These are phyloP conservation scores for Phytophthora sp. DNA, from an alignment of 352 stramenopile genomes.

Conservation along the genomic window DNA sequence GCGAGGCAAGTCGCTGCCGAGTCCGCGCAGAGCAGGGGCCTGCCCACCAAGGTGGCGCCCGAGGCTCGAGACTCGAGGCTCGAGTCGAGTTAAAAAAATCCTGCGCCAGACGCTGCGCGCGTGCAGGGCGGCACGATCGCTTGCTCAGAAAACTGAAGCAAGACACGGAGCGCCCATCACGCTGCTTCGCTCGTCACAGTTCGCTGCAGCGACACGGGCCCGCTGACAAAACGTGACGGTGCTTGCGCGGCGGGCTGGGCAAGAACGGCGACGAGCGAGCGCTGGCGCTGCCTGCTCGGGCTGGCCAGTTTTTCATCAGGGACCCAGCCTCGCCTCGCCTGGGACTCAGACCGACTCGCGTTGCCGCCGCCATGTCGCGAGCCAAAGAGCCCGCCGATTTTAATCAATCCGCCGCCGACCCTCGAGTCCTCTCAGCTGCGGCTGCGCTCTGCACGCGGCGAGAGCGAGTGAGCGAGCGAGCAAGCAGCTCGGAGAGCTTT, in stretches of 20 bases:
- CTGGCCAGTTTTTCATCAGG: no score
- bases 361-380: neutral
- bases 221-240: neutral
- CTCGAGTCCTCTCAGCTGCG: no score
- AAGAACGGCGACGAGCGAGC: no score
- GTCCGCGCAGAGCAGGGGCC: neutral
- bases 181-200: neutral
- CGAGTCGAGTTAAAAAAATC: slow-evolving; percentile 7
- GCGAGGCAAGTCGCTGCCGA: neutral
- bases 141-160: slow-evolving; percentile 10
- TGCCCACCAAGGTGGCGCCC: no score
- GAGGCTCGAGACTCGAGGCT: neutral
- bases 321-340: neutral
- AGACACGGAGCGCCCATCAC: neutral
- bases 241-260: no score
- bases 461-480: no score
- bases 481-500: neutral
- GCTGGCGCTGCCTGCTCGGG: no score
- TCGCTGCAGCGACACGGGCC: slow-evolving; percentile 3
- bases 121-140: neutral
- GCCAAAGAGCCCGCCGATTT: neutral
- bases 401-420: neutral
- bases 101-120: neutral
- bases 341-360: neutral
- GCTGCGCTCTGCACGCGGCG: neutral